phyloP scores from a whole-genome alignment of 2,329 filamentous ascomycete species.

The Xylariaceae sp. region DNA sequence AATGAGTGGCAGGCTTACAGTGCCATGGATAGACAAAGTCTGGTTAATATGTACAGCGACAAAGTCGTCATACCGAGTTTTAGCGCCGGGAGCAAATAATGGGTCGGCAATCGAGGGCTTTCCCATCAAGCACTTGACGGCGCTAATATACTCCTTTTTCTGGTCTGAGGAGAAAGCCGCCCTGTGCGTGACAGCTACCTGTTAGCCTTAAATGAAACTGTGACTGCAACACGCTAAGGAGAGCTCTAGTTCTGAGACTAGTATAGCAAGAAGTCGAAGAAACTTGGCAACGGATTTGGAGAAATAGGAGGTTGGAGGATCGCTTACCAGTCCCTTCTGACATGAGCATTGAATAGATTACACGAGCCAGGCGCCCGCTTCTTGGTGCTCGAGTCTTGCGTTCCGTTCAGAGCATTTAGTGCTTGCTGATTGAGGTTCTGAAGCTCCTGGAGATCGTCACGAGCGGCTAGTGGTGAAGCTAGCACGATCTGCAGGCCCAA shows the following conservation, averaged over 20 bases:
- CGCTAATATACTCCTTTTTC: conserved; percentile 39
- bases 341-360: conserved; percentile 14
- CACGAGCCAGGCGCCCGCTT: conserved; percentile 1
- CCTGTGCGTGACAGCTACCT: conserved; percentile 2
- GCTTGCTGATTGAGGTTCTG: conserved; percentile 18
- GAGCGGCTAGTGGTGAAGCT: conserved; percentile 5
- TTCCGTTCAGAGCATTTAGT: conserved; percentile 9
- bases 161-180: neutral
- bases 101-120: conserved; percentile 42
- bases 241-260: neutral
- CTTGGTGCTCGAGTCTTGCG: neutral
- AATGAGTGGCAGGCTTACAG: conserved; percentile 16
- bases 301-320: neutral
- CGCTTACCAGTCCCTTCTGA: conserved; percentile 24
- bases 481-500: conserved; percentile 15
- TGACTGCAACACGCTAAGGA: neutral
- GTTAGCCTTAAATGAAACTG: conserved; percentile 3
- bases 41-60: conserved; percentile 47
- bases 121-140: conserved; percentile 42
- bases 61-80: conserved; percentile 46
- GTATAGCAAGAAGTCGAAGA: too few relatives aligned
- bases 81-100: conserved; percentile 40
- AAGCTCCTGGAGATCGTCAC: conserved; percentile 8
- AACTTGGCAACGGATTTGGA: too few relatives aligned
- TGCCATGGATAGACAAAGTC: conserved; percentile 39